phyloP scores from a whole-genome alignment of 2,329 filamentous ascomycete species.

The Metarhizium brunneum region DNA sequence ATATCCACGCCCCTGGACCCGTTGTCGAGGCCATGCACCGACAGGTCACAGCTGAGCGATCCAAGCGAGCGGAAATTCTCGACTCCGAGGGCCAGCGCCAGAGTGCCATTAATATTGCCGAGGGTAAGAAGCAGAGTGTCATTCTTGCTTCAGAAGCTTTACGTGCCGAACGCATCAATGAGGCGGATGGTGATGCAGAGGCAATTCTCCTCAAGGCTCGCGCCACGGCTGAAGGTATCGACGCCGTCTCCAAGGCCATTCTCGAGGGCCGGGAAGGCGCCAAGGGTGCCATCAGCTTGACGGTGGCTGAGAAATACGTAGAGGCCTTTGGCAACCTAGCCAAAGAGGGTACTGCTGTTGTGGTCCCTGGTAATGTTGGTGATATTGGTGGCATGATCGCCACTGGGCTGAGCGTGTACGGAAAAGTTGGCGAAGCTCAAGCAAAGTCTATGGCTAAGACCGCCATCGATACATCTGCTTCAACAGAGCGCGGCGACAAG shows the following conservation, averaged over 20 bases:
- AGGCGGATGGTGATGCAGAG: slow-evolving; percentile 84
- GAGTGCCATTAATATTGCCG: slow-evolving; percentile 96
- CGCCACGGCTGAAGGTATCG: slow-evolving; percentile 82
- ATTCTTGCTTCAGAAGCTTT: slow-evolving; percentile 92
- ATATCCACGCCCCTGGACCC: slow-evolving; percentile 89
- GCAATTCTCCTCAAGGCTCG: slow-evolving; percentile 79
- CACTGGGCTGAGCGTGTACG: slow-evolving; percentile 88
- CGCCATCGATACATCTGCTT: slow-evolving; percentile 22
- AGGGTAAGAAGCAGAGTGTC: slow-evolving; percentile 93
- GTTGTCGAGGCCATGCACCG: slow-evolving; percentile 98
- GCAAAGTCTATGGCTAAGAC: slow-evolving; percentile 54
- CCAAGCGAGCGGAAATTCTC: slow-evolving; percentile 94
- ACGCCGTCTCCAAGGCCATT: slow-evolving; percentile 72
- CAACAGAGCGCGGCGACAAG: slow-evolving; percentile 9
- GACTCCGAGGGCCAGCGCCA: slow-evolving; percentile 96
- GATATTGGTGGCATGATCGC: slow-evolving; percentile 97
- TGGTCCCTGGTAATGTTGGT: slow-evolving; percentile 93
- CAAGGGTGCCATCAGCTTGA: slow-evolving; percentile 75
- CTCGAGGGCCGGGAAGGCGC: slow-evolving; percentile 63
- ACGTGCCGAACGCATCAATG: slow-evolving; percentile 85
- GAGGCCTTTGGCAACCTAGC: slow-evolving; percentile 88
- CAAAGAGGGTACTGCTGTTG: slow-evolving; percentile 89
- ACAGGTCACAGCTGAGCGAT: slow-evolving; percentile 93
- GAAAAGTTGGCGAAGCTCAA: slow-evolving; percentile 80
- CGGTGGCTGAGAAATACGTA: slow-evolving; percentile 95